Evolutionary conservation across 179 eudicot species (phyloP), one percentile per base, ranked within the genome.

Genomic region (Silene coronaria): DNA sequence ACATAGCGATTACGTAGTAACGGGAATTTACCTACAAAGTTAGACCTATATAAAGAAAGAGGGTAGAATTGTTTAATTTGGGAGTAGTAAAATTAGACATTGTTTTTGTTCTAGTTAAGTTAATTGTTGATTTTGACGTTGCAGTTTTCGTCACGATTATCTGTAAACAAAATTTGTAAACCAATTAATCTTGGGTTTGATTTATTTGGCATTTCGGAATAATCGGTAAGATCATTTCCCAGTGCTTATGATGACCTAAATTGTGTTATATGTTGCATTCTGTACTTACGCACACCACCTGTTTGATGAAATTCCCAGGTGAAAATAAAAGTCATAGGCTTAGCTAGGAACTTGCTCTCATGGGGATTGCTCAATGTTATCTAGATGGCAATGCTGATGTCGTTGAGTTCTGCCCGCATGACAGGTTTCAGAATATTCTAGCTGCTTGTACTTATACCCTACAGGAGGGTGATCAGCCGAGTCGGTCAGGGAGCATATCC

Each of bases 381-480:
- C 78, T 95, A 16, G 95, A 91, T 36, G 99, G 97, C 3, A 92
- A 92, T 78, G 90, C 94, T 2, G 97, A 95, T 34, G 93, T 89
- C 5, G 99, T 92, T 13, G 99, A 95, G 88, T 95, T 95, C 80
- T 95, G 97, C 69, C 95, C 97, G 2, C 89, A 88, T 17, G 80
- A 78, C 0, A 83, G 93, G 13, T 91, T 88, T 78, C 85, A 82
- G 78, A 76, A 80, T 66, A 82, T 92, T 34, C 86, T 95, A 68
- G 95, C 97, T 14, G 95, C 91, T 32, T 85, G 90, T 9, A 95
- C 99, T 5, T 95, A 95, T 79, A 90, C 82, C 12, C 87, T 94
- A 60, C 89, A 85, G 70, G 98, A 91, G 82, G 91, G 90, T 32
- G 88, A 89, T 61, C 78, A 19, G 30, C 96, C 97, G 42, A 83